phyloP scores from a whole-genome alignment of 257 asterid genomes.

The Phtheirospermum japonicum region DNA sequence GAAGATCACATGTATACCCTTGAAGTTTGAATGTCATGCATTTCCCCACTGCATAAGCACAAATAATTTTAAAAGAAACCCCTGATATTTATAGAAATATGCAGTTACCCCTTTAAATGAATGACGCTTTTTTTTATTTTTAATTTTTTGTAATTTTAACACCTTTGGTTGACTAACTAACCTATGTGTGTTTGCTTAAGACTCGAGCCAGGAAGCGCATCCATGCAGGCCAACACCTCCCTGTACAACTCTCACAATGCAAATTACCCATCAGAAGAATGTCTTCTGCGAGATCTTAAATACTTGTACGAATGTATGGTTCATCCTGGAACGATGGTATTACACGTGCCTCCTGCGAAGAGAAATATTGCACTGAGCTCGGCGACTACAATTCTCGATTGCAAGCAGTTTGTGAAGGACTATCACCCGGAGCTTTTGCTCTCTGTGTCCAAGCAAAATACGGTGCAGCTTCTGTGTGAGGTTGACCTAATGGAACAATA shows the following conservation, averaged over 20 bases:
- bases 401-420: conserved; percentile 89
- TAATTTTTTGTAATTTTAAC: no score
- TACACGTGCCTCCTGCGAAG: conserved; percentile 40
- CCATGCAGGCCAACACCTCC: conserved; percentile 28
- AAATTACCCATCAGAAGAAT: conserved; percentile 59
- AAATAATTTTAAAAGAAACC: no score
- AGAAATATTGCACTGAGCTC: conserved; percentile 45
- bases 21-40: no score
- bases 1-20: no score
- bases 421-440: conserved; percentile 50
- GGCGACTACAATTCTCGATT: conserved; percentile 64
- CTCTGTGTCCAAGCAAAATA: conserved; percentile 34
- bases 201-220: conserved; percentile 67
- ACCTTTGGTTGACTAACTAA: background rate
- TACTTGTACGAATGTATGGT: conserved; percentile 71
- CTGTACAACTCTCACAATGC: conserved; percentile 25
- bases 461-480: conserved; percentile 69
- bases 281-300: conserved; percentile 60
- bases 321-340: conserved; percentile 57
- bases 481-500: conserved; percentile 63
- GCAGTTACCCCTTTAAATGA: no score
- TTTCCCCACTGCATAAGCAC: no score
- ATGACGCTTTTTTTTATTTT: no score
- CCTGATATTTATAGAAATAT: no score
- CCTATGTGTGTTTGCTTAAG: conserved; percentile 34